Base-by-base conservation (phyloP, 75 land plant genomes). In the Cunninghamia lanceolata region DNA sequence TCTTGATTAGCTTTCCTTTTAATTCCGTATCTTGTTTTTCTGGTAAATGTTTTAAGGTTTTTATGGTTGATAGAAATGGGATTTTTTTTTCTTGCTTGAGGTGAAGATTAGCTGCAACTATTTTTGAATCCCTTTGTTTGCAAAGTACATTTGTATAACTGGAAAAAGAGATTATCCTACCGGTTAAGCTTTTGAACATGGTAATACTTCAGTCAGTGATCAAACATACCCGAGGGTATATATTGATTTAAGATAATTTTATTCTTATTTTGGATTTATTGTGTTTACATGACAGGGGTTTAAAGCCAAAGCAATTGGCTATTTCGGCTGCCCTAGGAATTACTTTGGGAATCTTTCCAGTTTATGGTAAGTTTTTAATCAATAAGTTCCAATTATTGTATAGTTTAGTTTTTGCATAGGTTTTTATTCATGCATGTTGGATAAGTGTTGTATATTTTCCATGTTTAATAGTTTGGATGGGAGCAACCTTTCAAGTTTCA, bases 321-420 rank as follows among this genome's bases (percentile, higher is more conserved):
- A 91, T 92, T 50, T 97, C 99, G 9, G 91, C 91, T 56, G 96
- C 99, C 78, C 85, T 97, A 38, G 99, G 99, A 40, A 84, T 95
- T 28, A 95, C 99, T 36, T 87, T 97, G 77, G 99, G 99, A 56
- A 71, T 97, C 32, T 97, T 97, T 75, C 99, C 99, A 13, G 91
- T 97, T 43, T 95, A 94, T 89, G 99, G 99, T 94, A 90, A 79
- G 88, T 28, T 45, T 80, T 1, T 45, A n/a, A 78, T 10, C 1
- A 39, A 78, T 21, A 42, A 45, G 50, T 45, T 45, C 82, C 82
- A 80, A n/a, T 43, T 40, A 80, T 80, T 43, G 47, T n/a, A 79
- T 45, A 25, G 45, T 45, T 46, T 80, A 45, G 50, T 80, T 28
- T n/a, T 80, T 32, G 32, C 82, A 80, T 80, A n/a, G 45, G 34